Conservation (phyloP, 129 eudicot species). For the Flaveria sonorensis region DNA sequence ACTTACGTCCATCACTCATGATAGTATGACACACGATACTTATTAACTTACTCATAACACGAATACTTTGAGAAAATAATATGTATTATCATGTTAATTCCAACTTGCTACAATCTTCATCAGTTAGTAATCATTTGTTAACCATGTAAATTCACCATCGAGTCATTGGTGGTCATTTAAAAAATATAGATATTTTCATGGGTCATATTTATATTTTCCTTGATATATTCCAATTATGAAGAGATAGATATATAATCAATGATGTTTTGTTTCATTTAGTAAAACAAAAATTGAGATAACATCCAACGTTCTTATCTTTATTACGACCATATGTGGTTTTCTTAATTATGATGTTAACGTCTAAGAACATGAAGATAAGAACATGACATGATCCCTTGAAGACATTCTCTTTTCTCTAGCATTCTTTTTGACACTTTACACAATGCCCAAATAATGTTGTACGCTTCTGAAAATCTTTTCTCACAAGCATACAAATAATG, state of each 20-base stretch:
- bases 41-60: too few species aligned
- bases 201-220: neutral
- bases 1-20: too few species aligned
- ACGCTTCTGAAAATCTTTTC: neutral
- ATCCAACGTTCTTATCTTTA: neutral
- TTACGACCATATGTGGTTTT: neutral
- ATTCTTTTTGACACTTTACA: neutral
- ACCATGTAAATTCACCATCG: neutral
- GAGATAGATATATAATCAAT: neutral
- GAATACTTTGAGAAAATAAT: too few species aligned
- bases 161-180: neutral
- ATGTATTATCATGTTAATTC: too few species aligned
- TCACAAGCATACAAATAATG: neutral
- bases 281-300: neutral
- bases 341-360: conserved; percentile 16
- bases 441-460: neutral
- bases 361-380: conserved; percentile 17
- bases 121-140: neutral
- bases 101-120: too few species aligned
- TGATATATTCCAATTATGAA: neutral
- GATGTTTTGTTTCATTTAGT: neutral
- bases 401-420: neutral
- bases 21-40: too few species aligned
- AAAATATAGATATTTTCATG: neutral
- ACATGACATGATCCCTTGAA: conserved; percentile 17